Evolutionary conservation across 1,139 yeast species (phyloP).

Genomic region (Candida buenavistaensis): DNA sequence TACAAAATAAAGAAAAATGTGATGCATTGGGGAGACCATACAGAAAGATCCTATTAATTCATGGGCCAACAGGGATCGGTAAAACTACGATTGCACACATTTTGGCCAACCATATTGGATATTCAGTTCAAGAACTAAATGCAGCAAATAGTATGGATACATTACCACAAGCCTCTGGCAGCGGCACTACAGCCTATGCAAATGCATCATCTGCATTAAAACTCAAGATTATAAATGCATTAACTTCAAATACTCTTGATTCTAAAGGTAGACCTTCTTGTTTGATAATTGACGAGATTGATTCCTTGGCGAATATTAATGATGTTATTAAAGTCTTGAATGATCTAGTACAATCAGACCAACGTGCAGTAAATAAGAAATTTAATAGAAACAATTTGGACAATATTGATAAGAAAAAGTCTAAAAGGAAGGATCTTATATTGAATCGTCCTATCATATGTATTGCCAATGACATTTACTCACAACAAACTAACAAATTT

Average conservation of each 20-base stretch:
- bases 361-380: conserved; percentile 38
- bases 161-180: conserved; percentile 24
- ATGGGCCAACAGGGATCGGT: conserved; percentile 97
- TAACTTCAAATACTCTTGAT: conserved; percentile 63
- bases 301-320: conserved; percentile 73
- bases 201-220: conserved; percentile 33
- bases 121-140: conserved; percentile 78
- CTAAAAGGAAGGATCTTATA: conserved; percentile 33
- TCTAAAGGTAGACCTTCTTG: conserved; percentile 67
- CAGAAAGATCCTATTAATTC: conserved; percentile 68
- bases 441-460: conserved; percentile 86
- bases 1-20: conserved; percentile 17
- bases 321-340: conserved; percentile 74
- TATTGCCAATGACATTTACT: conserved; percentile 84
- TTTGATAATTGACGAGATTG: conserved; percentile 85
- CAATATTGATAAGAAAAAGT: conserved; percentile 17
- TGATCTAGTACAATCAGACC: conserved; percentile 63
- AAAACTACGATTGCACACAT: conserved; percentile 89
- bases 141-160: conserved; percentile 72
- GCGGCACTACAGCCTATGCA: conserved; percentile 9
- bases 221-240: conserved; percentile 63
- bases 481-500: conserved; percentile 37
- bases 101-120: conserved; percentile 80
- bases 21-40: conserved; percentile 73
- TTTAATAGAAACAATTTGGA: conserved; percentile 11